Evolutionary conservation across 1,139 yeast genomes (phyloP).

Genomic region (Ogataea hybrid): DNA sequence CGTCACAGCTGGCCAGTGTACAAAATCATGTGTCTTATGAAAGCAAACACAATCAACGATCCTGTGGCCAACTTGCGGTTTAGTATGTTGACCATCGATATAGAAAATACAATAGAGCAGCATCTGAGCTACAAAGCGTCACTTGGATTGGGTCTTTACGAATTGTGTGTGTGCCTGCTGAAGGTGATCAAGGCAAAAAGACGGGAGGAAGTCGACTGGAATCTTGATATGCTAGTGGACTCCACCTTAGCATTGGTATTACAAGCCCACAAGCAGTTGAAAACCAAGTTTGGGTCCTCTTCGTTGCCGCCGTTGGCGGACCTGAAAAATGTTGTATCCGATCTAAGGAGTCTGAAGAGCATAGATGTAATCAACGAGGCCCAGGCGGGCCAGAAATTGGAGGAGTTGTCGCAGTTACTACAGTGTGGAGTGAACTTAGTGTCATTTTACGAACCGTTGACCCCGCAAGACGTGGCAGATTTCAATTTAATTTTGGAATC

Average conservation of each 20-base stretch:
- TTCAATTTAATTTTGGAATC: slow-evolving; percentile 3
- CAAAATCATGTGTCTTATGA: slow-evolving; percentile 9
- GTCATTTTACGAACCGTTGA: background rate
- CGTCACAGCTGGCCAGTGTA: slow-evolving; percentile 16
- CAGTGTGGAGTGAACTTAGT: slow-evolving; percentile 3
- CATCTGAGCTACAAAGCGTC: slow-evolving; percentile 6
- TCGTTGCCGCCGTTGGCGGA: slow-evolving; percentile 8
- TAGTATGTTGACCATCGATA: slow-evolving; percentile 9
- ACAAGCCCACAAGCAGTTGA: slow-evolving; percentile 11
- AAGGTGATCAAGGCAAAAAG: slow-evolving; percentile 3
- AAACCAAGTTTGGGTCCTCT: slow-evolving; percentile 5
- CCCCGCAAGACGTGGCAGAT: background rate
- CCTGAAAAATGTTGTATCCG: slow-evolving; percentile 7
- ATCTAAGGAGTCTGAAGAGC: slow-evolving; percentile 3
- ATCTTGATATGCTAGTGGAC: slow-evolving; percentile 4
- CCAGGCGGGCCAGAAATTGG: background rate
- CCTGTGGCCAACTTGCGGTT: slow-evolving; percentile 13
- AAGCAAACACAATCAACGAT: slow-evolving; percentile 6
- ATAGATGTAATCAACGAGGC: background rate
- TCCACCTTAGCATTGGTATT: slow-evolving; percentile 10
- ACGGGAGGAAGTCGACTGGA: background rate
- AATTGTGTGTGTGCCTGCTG: slow-evolving; percentile 12
- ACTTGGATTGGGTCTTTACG: slow-evolving; percentile 18
- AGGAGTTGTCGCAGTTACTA: background rate
- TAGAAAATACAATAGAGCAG: slow-evolving; percentile 7